Percentiles rank a stretch among this genome's conserved stretches.
phyloP scores from a whole-genome alignment of 768 basidiomycete genomes.

The Trametes cinnabarina region DNA sequence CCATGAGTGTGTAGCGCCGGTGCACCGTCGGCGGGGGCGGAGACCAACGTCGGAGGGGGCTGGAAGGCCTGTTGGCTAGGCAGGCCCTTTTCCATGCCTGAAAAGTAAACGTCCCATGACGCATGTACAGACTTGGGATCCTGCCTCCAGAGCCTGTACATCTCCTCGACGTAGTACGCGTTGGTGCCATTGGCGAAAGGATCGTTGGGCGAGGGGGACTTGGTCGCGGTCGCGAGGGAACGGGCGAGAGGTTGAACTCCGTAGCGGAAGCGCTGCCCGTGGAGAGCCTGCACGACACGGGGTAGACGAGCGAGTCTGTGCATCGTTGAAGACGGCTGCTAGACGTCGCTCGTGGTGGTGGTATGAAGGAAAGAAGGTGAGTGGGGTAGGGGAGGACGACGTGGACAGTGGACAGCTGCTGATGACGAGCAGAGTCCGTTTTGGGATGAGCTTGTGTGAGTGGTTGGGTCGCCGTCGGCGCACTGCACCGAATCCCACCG shows the following conservation, averaged over 20 bases:
- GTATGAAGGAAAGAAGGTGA: constrained; percentile 5
- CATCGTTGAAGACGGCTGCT: constrained; percentile 12
- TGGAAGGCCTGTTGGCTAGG: constrained; percentile 78
- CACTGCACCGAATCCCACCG: constrained; percentile 5
- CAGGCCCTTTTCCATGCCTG: constrained; percentile 87
- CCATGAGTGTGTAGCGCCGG: constrained; percentile 32
- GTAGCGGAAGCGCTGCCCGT: constrained; percentile 18
- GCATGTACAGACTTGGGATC: constrained; percentile 90
- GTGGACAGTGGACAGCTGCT: constrained; percentile 11
- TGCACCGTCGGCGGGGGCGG: constrained; percentile 49
- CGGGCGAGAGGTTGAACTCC: constrained; percentile 26
- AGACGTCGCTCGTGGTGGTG: constrained; percentile 16
- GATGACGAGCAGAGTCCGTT: constrained; percentile 17
- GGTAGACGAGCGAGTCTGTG: constrained; percentile 21
- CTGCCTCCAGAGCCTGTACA: constrained; percentile 90
- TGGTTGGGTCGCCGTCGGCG: constrained; percentile 10
- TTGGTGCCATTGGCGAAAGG: constrained; percentile 93
- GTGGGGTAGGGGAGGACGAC: constrained; percentile 6
- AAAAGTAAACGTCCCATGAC: constrained; percentile 94
- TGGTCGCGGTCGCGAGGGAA: constrained; percentile 45
- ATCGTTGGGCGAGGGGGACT: constrained; percentile 71
- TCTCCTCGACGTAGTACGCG: constrained; percentile 93
- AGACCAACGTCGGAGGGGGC: constrained; percentile 72
- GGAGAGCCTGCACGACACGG: constrained; percentile 19
- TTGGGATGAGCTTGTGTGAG: constrained; percentile 2